Evolutionary conservation across 1,284 basidiomycete genomes (phyloP), one percentile per base, ranked within the genome.

Genomic region (Flammula alnicola): DNA sequence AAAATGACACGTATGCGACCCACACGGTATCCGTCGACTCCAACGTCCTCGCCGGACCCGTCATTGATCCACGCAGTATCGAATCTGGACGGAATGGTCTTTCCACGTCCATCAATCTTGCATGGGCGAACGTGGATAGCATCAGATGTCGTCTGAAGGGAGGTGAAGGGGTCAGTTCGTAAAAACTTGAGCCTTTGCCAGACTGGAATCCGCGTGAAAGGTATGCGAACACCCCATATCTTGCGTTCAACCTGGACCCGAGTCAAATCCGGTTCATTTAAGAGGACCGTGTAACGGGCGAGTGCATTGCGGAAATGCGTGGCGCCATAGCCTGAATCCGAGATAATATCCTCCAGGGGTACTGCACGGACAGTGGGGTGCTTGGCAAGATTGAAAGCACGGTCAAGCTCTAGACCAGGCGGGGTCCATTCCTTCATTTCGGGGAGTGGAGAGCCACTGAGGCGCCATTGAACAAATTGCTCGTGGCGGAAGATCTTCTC

Each of bases 341-440:
- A n/a, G 25, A 10, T 23, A 1, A 47, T 0, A 3, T 16, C 29
- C 8, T 37, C 20, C 2, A 47, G 25, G 9, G 79, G 14, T 3
- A 0, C 63, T 64, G 17, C 61, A 75, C 8, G 68, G 61, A 11
- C 74, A 72, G 2, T 57, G 80, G 14, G 76, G 39, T 49, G 41
- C 35, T 49, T 49, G 3, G 48, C 20, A n/a, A 49, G 29, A 2
- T 17, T 5, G 12, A 29, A 35, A 8, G 16, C 36, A 4, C 41
- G 30, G n/a, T 44, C 9, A 3, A 40, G 27, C 3, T n/a, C 16
- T 2, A 44, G 29, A 4, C 17, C 16, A 9, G 48, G 48, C 7
- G 27, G 30, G 20, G 11, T 22, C 14, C 20, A 37, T 11, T 17
- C 41, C 5, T 17, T 14, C 1, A 20, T 39, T n/a, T 16, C 12